Percentiles rank a stretch among this genome's conserved stretches.
Evolutionary conservation across 2,329 filamentous ascomycete species (phyloP).

Genomic region (Cyphellophora attinorum): DNA sequence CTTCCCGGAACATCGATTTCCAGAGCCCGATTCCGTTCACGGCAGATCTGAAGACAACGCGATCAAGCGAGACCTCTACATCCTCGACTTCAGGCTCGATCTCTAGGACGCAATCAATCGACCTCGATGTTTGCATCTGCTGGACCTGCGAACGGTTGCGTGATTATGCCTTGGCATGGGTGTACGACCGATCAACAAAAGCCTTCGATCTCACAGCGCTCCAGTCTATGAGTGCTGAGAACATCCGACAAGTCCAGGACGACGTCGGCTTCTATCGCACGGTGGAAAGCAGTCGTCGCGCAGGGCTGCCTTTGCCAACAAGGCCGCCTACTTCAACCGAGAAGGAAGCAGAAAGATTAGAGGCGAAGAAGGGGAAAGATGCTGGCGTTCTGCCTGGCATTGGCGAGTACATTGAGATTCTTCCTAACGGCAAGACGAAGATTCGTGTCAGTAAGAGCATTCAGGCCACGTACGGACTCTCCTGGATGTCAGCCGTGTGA

Average conservation of each 20-base stretch:
- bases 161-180: conserved; percentile 4
- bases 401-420: conserved; percentile 5
- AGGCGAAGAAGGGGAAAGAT: conserved; percentile 4
- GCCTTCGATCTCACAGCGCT: conserved; percentile 1
- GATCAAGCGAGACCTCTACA: background rate
- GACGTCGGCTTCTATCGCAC: conserved; percentile 6
- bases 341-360: conserved; percentile 5
- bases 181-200: background rate
- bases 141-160: conserved; percentile 14
- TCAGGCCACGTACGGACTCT: background rate
- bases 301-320: conserved; percentile 3
- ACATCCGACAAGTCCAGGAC: conserved; percentile 4
- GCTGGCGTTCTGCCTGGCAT: conserved; percentile 3
- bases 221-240: conserved; percentile 1
- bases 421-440: conserved; percentile 7
- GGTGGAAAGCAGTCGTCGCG: conserved; percentile 5
- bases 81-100: background rate
- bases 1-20: conserved; percentile 1
- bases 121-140: conserved; percentile 6
- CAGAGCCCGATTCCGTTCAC: background rate
- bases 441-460: background rate
- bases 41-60: background rate
- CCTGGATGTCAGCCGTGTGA: no score
- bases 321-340: conserved; percentile 5
- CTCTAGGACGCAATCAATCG: background rate